Percentiles rank a stretch among this genome's conserved stretches.
Evolutionary conservation across 2,329 filamentous ascomycete genomes (phyloP).

Genomic region (Colletotrichum phormii): DNA sequence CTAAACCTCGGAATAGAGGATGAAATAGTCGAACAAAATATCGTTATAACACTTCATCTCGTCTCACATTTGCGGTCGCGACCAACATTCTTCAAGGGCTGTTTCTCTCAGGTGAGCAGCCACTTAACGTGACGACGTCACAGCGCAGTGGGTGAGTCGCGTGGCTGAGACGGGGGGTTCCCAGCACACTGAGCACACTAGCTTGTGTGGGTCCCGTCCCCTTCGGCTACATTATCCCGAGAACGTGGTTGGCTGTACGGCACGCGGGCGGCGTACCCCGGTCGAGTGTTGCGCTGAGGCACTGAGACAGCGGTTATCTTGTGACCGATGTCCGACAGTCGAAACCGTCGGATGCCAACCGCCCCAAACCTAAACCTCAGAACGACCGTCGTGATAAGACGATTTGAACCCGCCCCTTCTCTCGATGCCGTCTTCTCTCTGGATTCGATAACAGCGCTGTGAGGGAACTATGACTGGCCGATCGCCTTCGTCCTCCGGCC

Average conservation of each 20-base stretch:
- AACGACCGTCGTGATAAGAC: constrained; percentile 9
- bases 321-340: constrained; percentile 28
- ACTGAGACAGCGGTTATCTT: constrained; percentile 26
- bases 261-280: background rate
- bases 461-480: constrained; percentile 47
- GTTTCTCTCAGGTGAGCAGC: background rate
- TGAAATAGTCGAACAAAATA: background rate
- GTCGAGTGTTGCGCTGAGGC: background rate
- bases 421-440: constrained; percentile 19
- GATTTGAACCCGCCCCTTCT: background rate
- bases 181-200: background rate
- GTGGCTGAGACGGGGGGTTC: constrained; percentile 13
- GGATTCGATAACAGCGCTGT: constrained; percentile 2
- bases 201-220: background rate
- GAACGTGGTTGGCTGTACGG: background rate
- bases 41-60: background rate
- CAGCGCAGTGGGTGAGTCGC: constrained; percentile 13
- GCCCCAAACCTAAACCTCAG: background rate
- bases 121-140: constrained; percentile 25
- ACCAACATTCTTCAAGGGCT: background rate
- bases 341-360: background rate
- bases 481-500: constrained; percentile 55
- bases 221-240: background rate
- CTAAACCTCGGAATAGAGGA: background rate
- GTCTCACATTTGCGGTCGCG: no score